A percentile compares a stretch with the other conserved stretches of the same genome.
These are phyloP conservation scores for Chlorella sp. DNA, from an alignment of 139 green algal genomes.

Conservation along the genomic window DNA sequence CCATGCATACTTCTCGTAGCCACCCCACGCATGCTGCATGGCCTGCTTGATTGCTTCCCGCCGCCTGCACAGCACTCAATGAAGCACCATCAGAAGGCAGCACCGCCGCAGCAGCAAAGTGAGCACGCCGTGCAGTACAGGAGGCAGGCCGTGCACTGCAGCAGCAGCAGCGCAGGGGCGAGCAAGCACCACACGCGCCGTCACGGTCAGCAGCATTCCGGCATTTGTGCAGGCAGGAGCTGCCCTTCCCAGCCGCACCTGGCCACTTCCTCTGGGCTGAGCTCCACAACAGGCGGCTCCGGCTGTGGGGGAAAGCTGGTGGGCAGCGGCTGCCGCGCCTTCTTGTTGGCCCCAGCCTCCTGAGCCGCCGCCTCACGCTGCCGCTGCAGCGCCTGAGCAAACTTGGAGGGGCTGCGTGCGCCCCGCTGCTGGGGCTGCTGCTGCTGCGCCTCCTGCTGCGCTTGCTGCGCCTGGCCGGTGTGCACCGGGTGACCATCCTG, in stretches of 20 bases:
- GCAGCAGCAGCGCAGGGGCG: too few species aligned
- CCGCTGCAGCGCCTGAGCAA: conserved; percentile 14
- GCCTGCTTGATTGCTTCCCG: conserved; percentile 40
- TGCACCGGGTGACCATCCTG: neutral
- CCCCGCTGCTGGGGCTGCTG: neutral
- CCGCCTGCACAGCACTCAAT: conserved; percentile 17
- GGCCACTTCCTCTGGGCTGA: conserved; percentile 14
- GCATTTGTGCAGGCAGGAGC: too few species aligned
- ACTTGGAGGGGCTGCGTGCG: neutral
- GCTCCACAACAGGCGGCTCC: conserved; percentile 16
- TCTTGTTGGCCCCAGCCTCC: neutral
- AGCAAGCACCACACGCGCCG: too few species aligned
- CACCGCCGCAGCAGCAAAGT: neutral
- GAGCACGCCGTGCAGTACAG: too few species aligned
- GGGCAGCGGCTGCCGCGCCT: neutral
- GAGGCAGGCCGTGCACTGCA: too few species aligned
- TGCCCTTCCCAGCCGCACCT: too few species aligned
- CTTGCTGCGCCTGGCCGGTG: too few species aligned
- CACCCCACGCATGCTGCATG: conserved; percentile 70
- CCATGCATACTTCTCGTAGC: conserved; percentile 74
- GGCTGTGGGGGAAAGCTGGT: neutral
- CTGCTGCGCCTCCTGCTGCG: neutral
- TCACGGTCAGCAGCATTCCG: too few species aligned
- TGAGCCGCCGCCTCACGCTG: conserved; percentile 5
- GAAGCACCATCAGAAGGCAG: too few species aligned